phyloP scores from a whole-genome alignment of 371 early-diverging fungal genomes.

The Gilbertella persicaria region DNA sequence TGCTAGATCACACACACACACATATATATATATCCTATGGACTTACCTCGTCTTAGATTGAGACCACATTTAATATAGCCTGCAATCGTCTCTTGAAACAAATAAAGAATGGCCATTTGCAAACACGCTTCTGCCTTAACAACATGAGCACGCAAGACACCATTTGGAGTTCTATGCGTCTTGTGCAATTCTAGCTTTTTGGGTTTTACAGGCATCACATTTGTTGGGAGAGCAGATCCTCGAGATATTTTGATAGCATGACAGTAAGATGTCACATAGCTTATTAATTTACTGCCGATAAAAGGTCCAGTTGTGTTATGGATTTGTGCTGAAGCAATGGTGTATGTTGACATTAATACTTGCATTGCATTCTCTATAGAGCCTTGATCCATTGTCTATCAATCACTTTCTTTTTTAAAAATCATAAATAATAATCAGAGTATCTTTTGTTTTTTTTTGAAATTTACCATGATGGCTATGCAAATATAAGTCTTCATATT shows the following conservation, averaged over 20 bases:
- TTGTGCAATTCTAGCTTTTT: constrained; percentile 21
- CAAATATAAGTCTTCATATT: not conserved
- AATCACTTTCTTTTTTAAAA: not conserved
- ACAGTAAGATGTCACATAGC: constrained; percentile 24
- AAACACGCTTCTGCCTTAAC: constrained; percentile 61
- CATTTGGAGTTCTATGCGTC: constrained; percentile 44
- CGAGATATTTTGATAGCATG: constrained; percentile 19
- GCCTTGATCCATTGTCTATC: constrained; percentile 39
- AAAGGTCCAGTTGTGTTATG: constrained; percentile 39
- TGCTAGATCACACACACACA: too few species aligned
- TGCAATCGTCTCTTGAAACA: constrained; percentile 60
- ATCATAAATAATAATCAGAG: not conserved
- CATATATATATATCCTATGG: too few species aligned
- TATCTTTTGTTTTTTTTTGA: constrained; percentile 3
- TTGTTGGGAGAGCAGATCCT: constrained; percentile 19
- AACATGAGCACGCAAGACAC: constrained; percentile 58
- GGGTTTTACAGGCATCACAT: constrained; percentile 14
- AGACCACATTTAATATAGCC: constrained; percentile 62
- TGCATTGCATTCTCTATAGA: constrained; percentile 42
- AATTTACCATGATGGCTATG: constrained; percentile 39
- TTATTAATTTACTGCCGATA: constrained; percentile 17
- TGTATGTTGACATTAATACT: constrained; percentile 35
- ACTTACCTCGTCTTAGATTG: constrained; percentile 61
- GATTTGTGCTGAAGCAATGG: constrained; percentile 48
- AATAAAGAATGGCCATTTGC: constrained; percentile 54